Evolutionary conservation across 108 stramenopile genomes (phyloP), one percentile per base, ranked within the genome.

Genomic region (Cyclotella kingstonii): DNA sequence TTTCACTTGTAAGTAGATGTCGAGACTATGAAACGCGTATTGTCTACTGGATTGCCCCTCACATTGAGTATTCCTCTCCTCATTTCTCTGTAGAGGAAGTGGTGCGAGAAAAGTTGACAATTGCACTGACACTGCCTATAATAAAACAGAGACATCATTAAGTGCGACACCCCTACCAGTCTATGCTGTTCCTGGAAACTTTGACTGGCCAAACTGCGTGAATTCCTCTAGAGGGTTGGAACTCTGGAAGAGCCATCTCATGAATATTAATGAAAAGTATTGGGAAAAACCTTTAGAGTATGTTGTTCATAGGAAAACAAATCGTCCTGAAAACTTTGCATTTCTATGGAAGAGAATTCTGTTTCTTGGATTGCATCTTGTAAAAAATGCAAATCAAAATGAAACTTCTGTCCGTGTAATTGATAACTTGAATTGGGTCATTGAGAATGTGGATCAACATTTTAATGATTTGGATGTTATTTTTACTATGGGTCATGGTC

Each of bases 311-410:
- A 47, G 70, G 3, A 55, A 72, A 34, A 26, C 23, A 2, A 25
- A 15, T 17, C 62, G 50, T 28, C 12, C 57, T 1, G 86, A 83
- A 54, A 84, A 87, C 30, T 87, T 77, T 66, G 71, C 80, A 0
- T 87, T 80, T 41, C 34, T 81, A 3, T 69, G 59, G 30, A 66
- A 60, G 23, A 25, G 68, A 8, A 60, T 83, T 2, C 34, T 87
- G 34, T 81, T 81, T 48, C 46, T 87, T 18, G 86, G 86, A 27
- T 62, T 87, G 54, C 75, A 84, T 36, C 55, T 84, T 66, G 81
- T 82, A 14, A 39, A 43, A 4, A 64, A 51, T 55, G 31, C 25
- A 29, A 28, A 48, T 28, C 56, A 26, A 11, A 25, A 42, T 11
- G 40, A 51, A 46, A 72, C 70, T 3, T 15, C 48, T 7, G 5